phyloP scores from a whole-genome alignment of 2,329 filamentous ascomycete genomes.

The Ophiostoma piceae region DNA sequence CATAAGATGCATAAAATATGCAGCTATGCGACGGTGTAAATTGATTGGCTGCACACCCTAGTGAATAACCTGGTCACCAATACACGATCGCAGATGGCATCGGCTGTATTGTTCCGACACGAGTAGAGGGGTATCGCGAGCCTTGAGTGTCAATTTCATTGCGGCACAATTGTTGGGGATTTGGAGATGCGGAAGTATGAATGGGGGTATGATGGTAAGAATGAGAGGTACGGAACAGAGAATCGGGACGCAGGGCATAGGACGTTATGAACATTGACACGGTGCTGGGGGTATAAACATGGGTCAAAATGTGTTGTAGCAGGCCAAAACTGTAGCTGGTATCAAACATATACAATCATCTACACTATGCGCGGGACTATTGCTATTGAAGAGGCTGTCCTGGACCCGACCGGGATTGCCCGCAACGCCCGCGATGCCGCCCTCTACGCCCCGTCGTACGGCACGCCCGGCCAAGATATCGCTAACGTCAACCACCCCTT shows the following conservation, averaged over 20 bases:
- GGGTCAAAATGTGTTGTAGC: background rate
- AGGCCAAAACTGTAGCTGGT: background rate
- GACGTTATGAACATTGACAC: background rate
- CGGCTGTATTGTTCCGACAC: background rate
- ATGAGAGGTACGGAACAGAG: background rate
- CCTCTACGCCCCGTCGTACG: slow-evolving; percentile 30
- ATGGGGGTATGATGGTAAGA: background rate
- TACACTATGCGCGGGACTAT: slow-evolving; percentile 32
- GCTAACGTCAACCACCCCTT: slow-evolving; percentile 28
- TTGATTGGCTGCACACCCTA: background rate
- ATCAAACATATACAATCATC: background rate
- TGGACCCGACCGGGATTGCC: slow-evolving; percentile 33
- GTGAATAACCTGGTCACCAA: background rate
- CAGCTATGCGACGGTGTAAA: background rate
- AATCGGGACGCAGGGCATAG: background rate
- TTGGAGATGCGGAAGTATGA: background rate
- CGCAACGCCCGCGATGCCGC: slow-evolving; percentile 32
- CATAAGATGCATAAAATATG: too few species aligned
- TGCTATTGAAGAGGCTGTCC: slow-evolving; percentile 36
- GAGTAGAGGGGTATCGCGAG: background rate
- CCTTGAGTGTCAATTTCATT: background rate
- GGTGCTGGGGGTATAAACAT: background rate
- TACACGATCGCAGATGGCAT: background rate
- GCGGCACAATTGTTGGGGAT: background rate
- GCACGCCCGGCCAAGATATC: slow-evolving; percentile 24